Evolutionary conservation across 176 grass and related monocot genomes (phyloP), one percentile per base, ranked within the genome.

Genomic region (Aechmea fasciata): DNA sequence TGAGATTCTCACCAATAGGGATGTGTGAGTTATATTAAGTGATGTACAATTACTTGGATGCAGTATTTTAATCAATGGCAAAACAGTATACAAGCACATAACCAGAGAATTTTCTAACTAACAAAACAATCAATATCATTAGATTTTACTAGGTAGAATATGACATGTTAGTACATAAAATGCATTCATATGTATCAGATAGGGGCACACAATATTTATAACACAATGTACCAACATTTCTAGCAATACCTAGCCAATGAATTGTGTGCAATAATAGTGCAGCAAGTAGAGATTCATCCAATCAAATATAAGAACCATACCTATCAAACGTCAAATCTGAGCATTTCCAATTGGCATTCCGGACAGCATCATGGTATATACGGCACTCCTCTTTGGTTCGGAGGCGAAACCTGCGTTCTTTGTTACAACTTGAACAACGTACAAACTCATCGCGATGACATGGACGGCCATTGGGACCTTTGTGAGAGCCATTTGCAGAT

Each of bases 401-500:
- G 26, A 97, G 82, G 17, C 86, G 82, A 50, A 97, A 90, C 23
- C 93, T 87, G 23, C 93, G 83, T 51, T 97, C 86, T 66, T 97
- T 97, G 82, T 80, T 71, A 76, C 93, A 97, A 13, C 68, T 55
- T 52, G 70, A 77, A 53, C 93, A 97, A 18, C 66, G 82, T 13
- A 97, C 69, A 73, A 97, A 97, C 71, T 97, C 93, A 26, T 97
- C 89, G n/a, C 86, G 86, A 67, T 97, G 93, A 11, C 78, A 85
- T 13, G 75, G 79, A 1, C 88, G 85, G 26, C 89, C 88, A 53
- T 80, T 92, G 18, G 84, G 84, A 48, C 85, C 77, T 64, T 80
- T 81, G 20, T 80, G 85, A 57, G 91, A 86, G 48, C 91, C 82
- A 48, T 83, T 96, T 49, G 71, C 61, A 1, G 81, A 74, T 75